Percentiles rank a stretch among this genome's conserved stretches.
Evolutionary conservation across 768 basidiomycete species (phyloP).

Genomic region (Pisolithus sp.): DNA sequence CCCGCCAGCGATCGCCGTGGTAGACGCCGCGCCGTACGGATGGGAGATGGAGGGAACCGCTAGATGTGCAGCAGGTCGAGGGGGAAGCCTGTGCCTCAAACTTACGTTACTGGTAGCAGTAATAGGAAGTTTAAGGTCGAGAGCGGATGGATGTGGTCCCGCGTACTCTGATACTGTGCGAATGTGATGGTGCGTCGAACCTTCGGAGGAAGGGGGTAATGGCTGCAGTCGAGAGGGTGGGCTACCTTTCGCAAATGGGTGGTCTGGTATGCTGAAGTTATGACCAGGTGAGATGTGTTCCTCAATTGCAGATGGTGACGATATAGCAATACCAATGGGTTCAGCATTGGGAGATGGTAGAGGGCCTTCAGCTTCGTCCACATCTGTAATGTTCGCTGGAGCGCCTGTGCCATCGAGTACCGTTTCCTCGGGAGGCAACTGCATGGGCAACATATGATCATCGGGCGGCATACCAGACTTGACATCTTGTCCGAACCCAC

Average conservation of each 20-base stretch:
- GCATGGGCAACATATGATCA: slow-evolving; percentile 13
- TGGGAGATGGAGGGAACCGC: slow-evolving; percentile 20
- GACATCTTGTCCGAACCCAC: slow-evolving; percentile 19
- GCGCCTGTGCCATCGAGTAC: slow-evolving; percentile 6
- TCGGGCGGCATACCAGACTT: slow-evolving; percentile 19
- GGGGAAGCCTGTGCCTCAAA: slow-evolving; percentile 32
- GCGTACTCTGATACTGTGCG: slow-evolving; percentile 31
- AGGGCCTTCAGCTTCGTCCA: not conserved
- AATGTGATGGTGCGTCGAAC: slow-evolving; percentile 4
- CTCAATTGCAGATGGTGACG: slow-evolving; percentile 27
- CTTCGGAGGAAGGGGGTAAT: not conserved
- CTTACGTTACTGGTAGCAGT: slow-evolving; percentile 24
- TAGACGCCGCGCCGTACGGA: slow-evolving; percentile 15
- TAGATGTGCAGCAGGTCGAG: slow-evolving; percentile 19
- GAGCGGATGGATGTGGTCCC: slow-evolving; percentile 34
- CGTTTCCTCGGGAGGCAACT: slow-evolving; percentile 19
- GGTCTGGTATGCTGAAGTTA: slow-evolving; percentile 22
- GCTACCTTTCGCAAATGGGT: slow-evolving; percentile 32
- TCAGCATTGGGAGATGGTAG: slow-evolving; percentile 12
- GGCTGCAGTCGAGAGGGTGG: slow-evolving; percentile 10
- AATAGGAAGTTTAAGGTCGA: slow-evolving; percentile 16
- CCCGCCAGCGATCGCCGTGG: not conserved
- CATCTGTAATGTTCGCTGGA: not conserved
- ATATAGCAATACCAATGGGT: slow-evolving; percentile 39
- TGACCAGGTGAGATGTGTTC: slow-evolving; percentile 8